Percentiles rank a stretch among this genome's conserved stretches.
These are phyloP conservation scores for Collybiopsis luxurians DNA, from an alignment of 768 basidiomycete species.

Conservation along the genomic window DNA sequence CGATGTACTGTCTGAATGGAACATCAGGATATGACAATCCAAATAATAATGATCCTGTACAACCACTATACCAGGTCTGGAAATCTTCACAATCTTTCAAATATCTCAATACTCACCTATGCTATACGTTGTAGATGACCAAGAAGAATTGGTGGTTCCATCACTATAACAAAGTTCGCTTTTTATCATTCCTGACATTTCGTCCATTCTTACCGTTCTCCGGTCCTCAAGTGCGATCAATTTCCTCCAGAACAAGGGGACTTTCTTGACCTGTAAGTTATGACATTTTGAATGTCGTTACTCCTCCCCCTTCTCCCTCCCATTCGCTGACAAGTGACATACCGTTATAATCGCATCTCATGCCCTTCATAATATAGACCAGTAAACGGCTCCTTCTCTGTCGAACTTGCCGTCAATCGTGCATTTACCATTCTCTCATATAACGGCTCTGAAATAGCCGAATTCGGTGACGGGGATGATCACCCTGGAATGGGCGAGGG, in stretches of 20 bases:
- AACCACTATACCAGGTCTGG: conserved; percentile 31
- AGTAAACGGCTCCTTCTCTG: conserved; percentile 37
- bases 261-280: conserved; percentile 40
- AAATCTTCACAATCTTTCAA: no score
- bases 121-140: no score
- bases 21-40: conserved; percentile 25
- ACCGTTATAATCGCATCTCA: neutral
- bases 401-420: conserved; percentile 40
- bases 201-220: neutral
- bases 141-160: conserved; percentile 42
- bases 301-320: no score
- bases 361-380: conserved; percentile 30
- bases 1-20: conserved; percentile 13
- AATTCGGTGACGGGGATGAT: conserved; percentile 32
- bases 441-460: conserved; percentile 21
- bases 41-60: conserved; percentile 27
- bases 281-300: no score
- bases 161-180: conserved; percentile 31
- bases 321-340: no score
- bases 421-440: conserved; percentile 39
- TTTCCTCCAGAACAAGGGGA: conserved; percentile 41
- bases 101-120: no score
- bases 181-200: neutral
- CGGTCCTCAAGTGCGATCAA: conserved; percentile 34
- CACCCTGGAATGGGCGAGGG: conserved; percentile 28